Base-by-base conservation (phyloP, 1,284 basidiomycete genomes). In the Takashimella koratensis region DNA sequence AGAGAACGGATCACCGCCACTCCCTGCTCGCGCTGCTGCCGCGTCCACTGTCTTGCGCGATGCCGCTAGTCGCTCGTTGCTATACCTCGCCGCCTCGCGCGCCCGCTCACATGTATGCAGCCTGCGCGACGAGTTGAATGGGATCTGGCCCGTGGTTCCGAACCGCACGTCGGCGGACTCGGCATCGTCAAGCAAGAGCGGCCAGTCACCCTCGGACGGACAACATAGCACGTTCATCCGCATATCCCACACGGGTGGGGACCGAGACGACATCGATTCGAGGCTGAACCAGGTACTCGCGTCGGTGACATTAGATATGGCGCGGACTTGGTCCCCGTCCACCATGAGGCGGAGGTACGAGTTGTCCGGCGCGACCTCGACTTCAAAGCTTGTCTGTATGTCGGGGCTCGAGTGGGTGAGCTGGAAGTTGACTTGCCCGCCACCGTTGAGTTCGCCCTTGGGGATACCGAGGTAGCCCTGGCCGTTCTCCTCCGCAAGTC, bases 161-260 rank as follows among this genome's bases (percentile, higher is more conserved):
- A 71, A 76, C 16, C 63, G 60, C n/a, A 71, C 62, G 54, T 76
- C 72, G 11, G 73, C 66, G 2, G 64, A 59, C 58, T 74, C 72
- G 56, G 64, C 68, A 56, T 77, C 75, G 52, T 77, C 75, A 16
- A 68, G 58, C 10, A 75, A 54, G 36, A 77, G 60, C 25, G 75
- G 75, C 75, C 75, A 77, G 40, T 71, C 68, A 3, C 69, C 68
- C 48, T 67, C 64, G 4, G 61, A 61, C 16, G 65, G 65, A 57
- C 75, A 76, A 54, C 75, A 76, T 3, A 76, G 59, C 27, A 73
- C 60, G n/a, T 62, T 70, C 52, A 76, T 60, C 23, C 73, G 62
- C 59, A 71, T 63, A 50, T 75, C 70, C 48, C 65, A 71, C 2
- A 51, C 53, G 2, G 60, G 47, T 20, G 51, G 45, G 3, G 20